Base-by-base conservation (phyloP, 2,329 filamentous ascomycete genomes). In the Teratosphaeria epicoccoides region DNA sequence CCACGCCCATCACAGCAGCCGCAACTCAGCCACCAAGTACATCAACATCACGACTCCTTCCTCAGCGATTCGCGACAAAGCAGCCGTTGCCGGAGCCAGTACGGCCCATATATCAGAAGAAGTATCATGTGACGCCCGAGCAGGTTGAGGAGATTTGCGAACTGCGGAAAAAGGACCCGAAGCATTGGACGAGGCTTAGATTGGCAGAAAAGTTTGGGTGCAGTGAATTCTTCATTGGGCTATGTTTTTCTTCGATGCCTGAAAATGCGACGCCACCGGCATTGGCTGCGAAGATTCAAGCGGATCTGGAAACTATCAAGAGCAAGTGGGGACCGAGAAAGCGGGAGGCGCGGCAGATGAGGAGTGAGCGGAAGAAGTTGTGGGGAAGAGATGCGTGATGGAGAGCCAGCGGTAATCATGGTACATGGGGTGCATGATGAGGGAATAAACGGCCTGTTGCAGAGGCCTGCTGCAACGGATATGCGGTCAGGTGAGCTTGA, bases 171-270 rank as follows among this genome's bases (percentile, higher is more conserved):
- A 69, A 69, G 52, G 77, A 85, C 58, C 81, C 81, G 6, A 69
- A 73, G 55, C 70, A 69, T 52, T 85, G 82, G 80, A 83, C 79
- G 46, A 66, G 80, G 45, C 72, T 73, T 52, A 74, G 73, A 61
- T 64, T 85, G 57, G 81, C 82, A 37, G 76, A 81, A 65, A 78
- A 76, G 62, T 85, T 83, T 63, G 74, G 77, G 5, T 84, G 81
- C 66, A 80, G 75, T 51, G 72, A 77, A 52, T 76, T 83, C 49
- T 84, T 85, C 58, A 75, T 84, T 45, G 76, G 76, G 9, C 71
- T 83, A 70, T 77, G 81, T 51, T 77, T 75, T 49, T 71, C 76
- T 56, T 28, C 33, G 14, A 40, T 17, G 33, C 33, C 33, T 3
- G 33, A 40, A 20, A 17, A 7, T 17, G 33, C 33, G n/a, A 40